Conservation (phyloP, 257 asterid species). For the Avicennia marina region DNA sequence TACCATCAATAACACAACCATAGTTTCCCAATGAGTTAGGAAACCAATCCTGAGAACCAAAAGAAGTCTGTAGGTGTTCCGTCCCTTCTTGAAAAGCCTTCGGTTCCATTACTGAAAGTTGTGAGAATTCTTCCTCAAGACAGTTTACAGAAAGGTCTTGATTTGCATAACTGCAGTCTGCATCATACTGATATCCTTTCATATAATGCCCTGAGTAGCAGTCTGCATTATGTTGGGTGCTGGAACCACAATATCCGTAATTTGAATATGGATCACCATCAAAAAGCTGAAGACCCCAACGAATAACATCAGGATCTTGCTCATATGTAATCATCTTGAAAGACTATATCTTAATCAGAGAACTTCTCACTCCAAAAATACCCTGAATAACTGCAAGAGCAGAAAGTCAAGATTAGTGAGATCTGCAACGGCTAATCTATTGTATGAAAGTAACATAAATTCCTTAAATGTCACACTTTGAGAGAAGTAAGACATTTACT, state of each 20-base stretch:
- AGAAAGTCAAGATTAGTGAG: slow-evolving; percentile 14
- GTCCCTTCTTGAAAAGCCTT: slow-evolving; percentile 38
- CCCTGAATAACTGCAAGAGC: slow-evolving; percentile 23
- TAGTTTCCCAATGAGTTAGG: slow-evolving; percentile 60
- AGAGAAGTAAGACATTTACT: too few relatives aligned
- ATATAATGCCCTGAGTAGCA: slow-evolving; percentile 49
- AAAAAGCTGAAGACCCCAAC: slow-evolving; percentile 93
- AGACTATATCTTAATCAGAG: slow-evolving; percentile 9
- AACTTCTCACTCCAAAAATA: slow-evolving; percentile 13
- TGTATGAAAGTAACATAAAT: too few relatives aligned
- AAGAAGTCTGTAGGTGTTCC: slow-evolving; percentile 43
- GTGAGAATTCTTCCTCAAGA: slow-evolving; percentile 71
- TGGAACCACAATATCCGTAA: slow-evolving; percentile 54
- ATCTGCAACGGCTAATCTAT: too few relatives aligned
- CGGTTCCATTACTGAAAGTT: slow-evolving; percentile 68
- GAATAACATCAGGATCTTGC: slow-evolving; percentile 89
- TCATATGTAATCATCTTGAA: slow-evolving; percentile 65
- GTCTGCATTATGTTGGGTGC: slow-evolving; percentile 41
- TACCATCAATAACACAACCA: slow-evolving; percentile 41
- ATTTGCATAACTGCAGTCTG: slow-evolving; percentile 34
- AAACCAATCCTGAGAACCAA: slow-evolving; percentile 68
- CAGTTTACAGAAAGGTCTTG: slow-evolving; percentile 32
- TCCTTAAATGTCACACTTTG: too few relatives aligned
- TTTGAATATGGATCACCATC: slow-evolving; percentile 83
- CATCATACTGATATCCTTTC: slow-evolving; percentile 44